These are phyloP conservation scores for Tulasnella sp. DNA, from an alignment of 768 basidiomycete species.

Conservation along the genomic window DNA sequence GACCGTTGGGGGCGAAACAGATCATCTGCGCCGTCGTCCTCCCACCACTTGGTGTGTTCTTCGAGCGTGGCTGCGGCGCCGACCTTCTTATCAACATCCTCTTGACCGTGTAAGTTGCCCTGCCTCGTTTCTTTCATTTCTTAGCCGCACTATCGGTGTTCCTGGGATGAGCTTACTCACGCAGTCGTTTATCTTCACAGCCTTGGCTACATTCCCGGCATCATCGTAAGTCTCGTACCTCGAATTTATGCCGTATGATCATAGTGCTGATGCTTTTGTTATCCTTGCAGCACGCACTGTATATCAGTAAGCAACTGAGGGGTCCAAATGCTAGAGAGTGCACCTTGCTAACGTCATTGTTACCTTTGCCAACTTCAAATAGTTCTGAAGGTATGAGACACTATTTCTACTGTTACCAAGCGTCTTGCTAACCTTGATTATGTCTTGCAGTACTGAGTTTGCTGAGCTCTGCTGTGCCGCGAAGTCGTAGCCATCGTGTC, in stretches of 20 bases:
- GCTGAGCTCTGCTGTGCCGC: neutral
- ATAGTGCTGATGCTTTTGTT: neutral
- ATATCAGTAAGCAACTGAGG: slow-evolving; percentile 22
- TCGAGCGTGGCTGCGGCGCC: slow-evolving; percentile 77
- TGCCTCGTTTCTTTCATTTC: neutral
- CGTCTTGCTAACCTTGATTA: neutral
- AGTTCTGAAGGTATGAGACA: slow-evolving; percentile 9
- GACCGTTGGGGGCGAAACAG: slow-evolving; percentile 36
- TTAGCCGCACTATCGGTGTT: neutral
- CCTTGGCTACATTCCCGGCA: slow-evolving; percentile 28
- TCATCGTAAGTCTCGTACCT: slow-evolving; percentile 21
- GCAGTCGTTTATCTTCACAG: neutral
- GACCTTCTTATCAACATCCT: slow-evolving; percentile 80
- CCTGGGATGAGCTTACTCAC: neutral
- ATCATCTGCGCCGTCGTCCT: slow-evolving; percentile 64
- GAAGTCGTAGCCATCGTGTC: neutral
- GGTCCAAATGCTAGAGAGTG: neutral
- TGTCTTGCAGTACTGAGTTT: neutral
- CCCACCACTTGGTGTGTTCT: slow-evolving; percentile 82
- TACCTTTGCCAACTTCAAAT: neutral
- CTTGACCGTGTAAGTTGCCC: slow-evolving; percentile 39
- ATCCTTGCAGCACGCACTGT: slow-evolving; percentile 22
- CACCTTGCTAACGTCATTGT: neutral
- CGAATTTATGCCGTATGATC: neutral
- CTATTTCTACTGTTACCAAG: neutral